These are phyloP conservation scores for Cnidoscolus chayamansa DNA, from an alignment of 441 rosid species.

Conservation along the genomic window DNA sequence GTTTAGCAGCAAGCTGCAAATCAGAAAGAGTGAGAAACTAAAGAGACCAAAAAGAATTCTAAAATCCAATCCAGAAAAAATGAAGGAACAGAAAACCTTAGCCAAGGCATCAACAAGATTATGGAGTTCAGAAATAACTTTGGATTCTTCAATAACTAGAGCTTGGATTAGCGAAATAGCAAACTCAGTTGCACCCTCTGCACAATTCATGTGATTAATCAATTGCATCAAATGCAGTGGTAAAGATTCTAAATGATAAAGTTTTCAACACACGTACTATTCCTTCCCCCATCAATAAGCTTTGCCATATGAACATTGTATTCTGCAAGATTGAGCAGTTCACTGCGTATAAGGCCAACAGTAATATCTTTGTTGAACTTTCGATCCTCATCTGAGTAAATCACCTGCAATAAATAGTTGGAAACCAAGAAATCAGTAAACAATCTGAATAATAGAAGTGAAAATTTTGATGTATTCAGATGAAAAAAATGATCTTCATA, in stretches of 20 bases:
- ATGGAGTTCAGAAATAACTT: conserved; percentile 92
- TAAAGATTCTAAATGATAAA: conserved; percentile 7
- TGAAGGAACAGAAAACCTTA: conserved; percentile 46
- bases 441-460: not conserved
- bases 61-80: conserved; percentile 4
- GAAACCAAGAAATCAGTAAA: conserved; percentile 6
- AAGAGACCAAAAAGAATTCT: not conserved
- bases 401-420: conserved; percentile 52
- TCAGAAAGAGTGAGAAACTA: conserved; percentile 19
- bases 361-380: conserved; percentile 91
- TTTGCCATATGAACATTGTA: conserved; percentile 96
- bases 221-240: conserved; percentile 21
- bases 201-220: conserved; percentile 32
- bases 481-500: not conserved
- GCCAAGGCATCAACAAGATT: conserved; percentile 91
- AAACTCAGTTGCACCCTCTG: conserved; percentile 93
- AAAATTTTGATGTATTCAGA: not conserved
- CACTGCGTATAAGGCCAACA: conserved; percentile 74
- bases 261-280: conserved; percentile 53
- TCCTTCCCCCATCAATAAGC: conserved; percentile 93
- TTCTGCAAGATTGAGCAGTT: conserved; percentile 90
- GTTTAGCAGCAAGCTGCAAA: conserved; percentile 72
- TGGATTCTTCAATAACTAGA: conserved; percentile 74
- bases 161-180: conserved; percentile 81
- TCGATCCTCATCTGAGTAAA: conserved; percentile 91